Evolutionary conservation across 2,329 filamentous ascomycete species (phyloP), one percentile per base, ranked within the genome.

Genomic region (Stagonosporopsis chrysanthemi): DNA sequence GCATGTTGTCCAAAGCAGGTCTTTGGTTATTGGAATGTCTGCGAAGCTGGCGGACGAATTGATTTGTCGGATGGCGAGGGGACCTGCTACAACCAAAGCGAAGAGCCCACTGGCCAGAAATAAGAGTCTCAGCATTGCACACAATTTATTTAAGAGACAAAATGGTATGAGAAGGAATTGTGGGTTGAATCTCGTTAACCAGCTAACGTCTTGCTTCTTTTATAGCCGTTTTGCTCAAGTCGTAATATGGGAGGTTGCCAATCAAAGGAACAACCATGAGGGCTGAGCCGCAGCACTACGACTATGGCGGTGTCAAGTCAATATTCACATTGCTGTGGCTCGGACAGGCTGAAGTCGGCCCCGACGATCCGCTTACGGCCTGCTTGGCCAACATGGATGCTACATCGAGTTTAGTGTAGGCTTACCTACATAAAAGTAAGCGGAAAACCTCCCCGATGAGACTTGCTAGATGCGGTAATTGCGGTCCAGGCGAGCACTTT

Each of bases 1-100:
- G 24, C 60, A 62, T 14, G 56, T 43, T 14, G 29, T 50, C 60
- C 60, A 62, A 9, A 19, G 44, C 5, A 36, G n/a, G 17, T 46
- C 11, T 14, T 33, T 24, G 3, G 44, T 46, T 9, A 14, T 11
- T 11, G 31, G 9, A 38, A 36, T n/a, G 14, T 36, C 31, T 38
- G 31, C 22, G 22, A 46, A 46, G 19, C 6, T 46, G 44, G 22
- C 19, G 22, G 14, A 38, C 12, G 38, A 40, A 19, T 36, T 46
- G 15, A 26, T 36, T 14, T 36, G 31, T 14, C 31, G 22, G 7
- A 36, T 26, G 4, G 15, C 15, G 8, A 46, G 22, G 6, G 31
- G 44, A 8, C 33, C 7, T 12, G 33, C 33, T 17, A 15, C n/a
- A 17, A 17, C 33, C 17, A 36, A 36, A n/a, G 33, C 17, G 15